Percentiles rank a stretch among this genome's conserved stretches.
Conservation (phyloP, 352 stramenopile genomes). For the Thalassiosira delicatula region DNA sequence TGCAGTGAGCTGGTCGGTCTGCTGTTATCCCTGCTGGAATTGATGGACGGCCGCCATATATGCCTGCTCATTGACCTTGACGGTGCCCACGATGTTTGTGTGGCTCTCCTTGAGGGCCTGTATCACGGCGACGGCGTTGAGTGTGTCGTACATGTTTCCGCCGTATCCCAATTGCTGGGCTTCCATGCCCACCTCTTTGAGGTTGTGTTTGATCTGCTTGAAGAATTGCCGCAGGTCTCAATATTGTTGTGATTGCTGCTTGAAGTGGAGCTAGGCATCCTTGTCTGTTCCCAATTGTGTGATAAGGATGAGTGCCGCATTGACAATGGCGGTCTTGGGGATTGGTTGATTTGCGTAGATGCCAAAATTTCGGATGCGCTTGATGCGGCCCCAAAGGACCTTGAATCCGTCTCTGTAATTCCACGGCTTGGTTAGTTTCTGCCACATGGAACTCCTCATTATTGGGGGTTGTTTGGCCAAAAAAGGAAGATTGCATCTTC, state of each 20-base stretch:
- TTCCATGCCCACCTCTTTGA: background rate
- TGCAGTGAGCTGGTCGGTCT: background rate
- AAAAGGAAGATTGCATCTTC: background rate
- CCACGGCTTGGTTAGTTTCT: background rate
- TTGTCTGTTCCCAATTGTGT: background rate
- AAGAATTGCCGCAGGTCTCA: background rate
- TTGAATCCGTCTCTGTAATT: too few species aligned
- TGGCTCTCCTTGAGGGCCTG: background rate
- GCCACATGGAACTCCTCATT: background rate
- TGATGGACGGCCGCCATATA: background rate
- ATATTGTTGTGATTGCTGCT: background rate
- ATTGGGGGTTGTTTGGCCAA: background rate
- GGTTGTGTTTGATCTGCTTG: background rate
- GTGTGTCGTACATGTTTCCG: background rate
- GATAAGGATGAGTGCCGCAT: background rate
- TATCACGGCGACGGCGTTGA: background rate
- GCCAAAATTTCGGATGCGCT: too few species aligned
- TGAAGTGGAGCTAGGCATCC: background rate
- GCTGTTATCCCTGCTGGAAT: background rate
- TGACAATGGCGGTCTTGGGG: background rate
- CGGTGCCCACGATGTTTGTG: background rate
- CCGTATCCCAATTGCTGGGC: background rate
- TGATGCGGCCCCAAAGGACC: too few species aligned
- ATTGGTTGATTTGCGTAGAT: too few species aligned
- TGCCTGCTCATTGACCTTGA: too few species aligned